phyloP scores from a whole-genome alignment of 257 asterid species.

The Ilex asprella region DNA sequence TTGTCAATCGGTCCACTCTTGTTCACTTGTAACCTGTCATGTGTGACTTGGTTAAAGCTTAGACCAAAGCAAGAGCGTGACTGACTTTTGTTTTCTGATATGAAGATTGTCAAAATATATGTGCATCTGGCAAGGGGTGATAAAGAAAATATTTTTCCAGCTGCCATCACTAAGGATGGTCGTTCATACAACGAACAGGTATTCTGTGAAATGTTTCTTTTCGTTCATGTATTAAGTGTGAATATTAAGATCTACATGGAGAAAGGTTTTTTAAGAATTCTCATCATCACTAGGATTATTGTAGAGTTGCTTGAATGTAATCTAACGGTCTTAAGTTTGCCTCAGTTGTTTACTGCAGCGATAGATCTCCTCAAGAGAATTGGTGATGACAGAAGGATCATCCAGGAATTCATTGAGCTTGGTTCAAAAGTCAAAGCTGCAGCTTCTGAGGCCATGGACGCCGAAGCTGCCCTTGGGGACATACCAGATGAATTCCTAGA shows the following conservation, averaged over 20 bases:
- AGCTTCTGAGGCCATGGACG: constrained; percentile 81
- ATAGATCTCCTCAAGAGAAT: constrained; percentile 73
- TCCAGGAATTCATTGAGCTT: constrained; percentile 71
- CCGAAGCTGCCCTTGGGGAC: constrained; percentile 96
- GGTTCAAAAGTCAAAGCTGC: constrained; percentile 75
- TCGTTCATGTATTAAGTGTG: neutral
- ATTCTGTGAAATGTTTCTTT: neutral
- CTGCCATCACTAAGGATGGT: constrained; percentile 88
- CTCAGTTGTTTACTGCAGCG: constrained; percentile 80
- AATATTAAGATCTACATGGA: neutral
- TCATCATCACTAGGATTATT: neutral
- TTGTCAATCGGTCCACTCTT: too few relatives aligned
- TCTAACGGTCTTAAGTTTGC: constrained; percentile 9
- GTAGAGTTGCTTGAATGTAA: constrained; percentile 4
- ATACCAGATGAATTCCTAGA: constrained; percentile 97
- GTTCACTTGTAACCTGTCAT: too few relatives aligned
- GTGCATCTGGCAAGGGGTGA: constrained; percentile 90
- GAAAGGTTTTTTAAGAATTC: neutral
- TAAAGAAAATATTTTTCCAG: constrained; percentile 56
- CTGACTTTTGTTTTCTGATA: neutral
- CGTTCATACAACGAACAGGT: constrained; percentile 97
- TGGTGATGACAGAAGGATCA: constrained; percentile 63
- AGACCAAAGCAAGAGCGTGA: too few relatives aligned
- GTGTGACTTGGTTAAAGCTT: too few relatives aligned
- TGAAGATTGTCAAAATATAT: constrained; percentile 74